Percentiles rank a stretch among this genome's conserved stretches.
Conservation (phyloP, 2,329 filamentous ascomycete species). For the Penicillium sp. region DNA sequence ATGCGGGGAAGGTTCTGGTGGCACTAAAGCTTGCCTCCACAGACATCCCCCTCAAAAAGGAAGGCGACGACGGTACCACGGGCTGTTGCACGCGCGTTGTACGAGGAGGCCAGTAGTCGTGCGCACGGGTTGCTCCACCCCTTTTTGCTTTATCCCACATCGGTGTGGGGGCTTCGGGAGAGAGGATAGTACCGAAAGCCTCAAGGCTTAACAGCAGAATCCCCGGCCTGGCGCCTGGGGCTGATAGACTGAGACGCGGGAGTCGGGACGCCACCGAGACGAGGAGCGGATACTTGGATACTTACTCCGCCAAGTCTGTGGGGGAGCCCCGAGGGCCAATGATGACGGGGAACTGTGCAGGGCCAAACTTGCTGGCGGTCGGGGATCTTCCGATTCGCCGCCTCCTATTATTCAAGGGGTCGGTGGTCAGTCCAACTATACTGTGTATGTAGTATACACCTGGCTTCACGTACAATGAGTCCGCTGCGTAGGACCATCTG, state of each 20-base stretch:
- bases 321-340: too few species aligned
- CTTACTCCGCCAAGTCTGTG: not conserved
- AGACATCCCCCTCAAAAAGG: not conserved
- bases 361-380: not conserved
- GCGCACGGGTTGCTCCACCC: not conserved
- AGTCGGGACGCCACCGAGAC: not conserved
- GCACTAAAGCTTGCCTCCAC: not conserved
- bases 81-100: not conserved
- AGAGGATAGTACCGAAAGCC: not conserved
- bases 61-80: not conserved
- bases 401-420: not conserved
- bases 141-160: not conserved
- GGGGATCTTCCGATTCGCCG: not conserved
- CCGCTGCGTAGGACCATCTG: not conserved
- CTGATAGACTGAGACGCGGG: not conserved
- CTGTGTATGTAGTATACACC: not conserved
- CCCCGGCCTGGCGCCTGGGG: not conserved
- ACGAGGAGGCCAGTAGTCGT: not conserved
- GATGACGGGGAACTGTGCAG: not conserved
- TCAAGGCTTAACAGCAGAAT: not conserved
- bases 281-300: not conserved
- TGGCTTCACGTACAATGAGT: too few species aligned
- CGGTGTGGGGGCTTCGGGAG: not conserved
- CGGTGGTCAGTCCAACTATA: too few species aligned
- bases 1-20: slow-evolving; percentile 11